phyloP scores from a whole-genome alignment of 2,329 filamentous ascomycete genomes.

The Xylariaceae sp. region DNA sequence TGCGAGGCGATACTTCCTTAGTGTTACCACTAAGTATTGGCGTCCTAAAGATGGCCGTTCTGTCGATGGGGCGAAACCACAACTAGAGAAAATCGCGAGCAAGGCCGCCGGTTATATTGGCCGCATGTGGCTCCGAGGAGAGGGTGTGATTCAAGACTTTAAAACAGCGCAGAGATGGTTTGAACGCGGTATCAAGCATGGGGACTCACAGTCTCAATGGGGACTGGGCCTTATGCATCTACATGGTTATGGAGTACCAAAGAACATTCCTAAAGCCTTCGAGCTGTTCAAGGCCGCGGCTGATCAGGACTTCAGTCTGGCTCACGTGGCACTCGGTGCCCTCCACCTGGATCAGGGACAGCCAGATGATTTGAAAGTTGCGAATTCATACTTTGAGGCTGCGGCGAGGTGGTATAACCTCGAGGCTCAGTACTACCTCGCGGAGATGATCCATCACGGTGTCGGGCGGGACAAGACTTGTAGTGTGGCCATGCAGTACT shows the following conservation, averaged over 20 bases:
- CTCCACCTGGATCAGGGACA: conserved; percentile 85
- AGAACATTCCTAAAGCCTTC: conserved; percentile 74
- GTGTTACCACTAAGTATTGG: conserved; percentile 84
- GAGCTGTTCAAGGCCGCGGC: conserved; percentile 79
- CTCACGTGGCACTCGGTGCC: conserved; percentile 82
- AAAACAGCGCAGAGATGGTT: conserved; percentile 82
- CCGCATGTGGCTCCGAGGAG: conserved; percentile 86
- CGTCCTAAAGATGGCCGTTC: conserved; percentile 72
- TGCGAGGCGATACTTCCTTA: conserved; percentile 81
- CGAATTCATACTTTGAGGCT: conserved; percentile 85
- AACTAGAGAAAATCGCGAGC: conserved; percentile 77
- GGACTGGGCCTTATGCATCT: conserved; percentile 84
- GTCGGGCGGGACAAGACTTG: conserved; percentile 82
- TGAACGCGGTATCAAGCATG: conserved; percentile 74
- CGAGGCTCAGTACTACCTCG: conserved; percentile 90
- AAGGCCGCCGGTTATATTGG: conserved; percentile 89
- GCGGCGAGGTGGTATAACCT: conserved; percentile 83
- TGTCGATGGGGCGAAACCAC: conserved; percentile 70
- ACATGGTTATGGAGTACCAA: conserved; percentile 71
- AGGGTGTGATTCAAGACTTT: conserved; percentile 81
- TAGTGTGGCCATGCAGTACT: conserved; percentile 77
- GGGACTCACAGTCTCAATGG: conserved; percentile 84
- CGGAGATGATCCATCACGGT: conserved; percentile 82
- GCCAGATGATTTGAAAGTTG: conserved; percentile 72
- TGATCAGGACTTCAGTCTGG: conserved; percentile 79